Evolutionary conservation across 2,329 filamentous ascomycete genomes (phyloP).

Genomic region (Ophiostoma australiae): DNA sequence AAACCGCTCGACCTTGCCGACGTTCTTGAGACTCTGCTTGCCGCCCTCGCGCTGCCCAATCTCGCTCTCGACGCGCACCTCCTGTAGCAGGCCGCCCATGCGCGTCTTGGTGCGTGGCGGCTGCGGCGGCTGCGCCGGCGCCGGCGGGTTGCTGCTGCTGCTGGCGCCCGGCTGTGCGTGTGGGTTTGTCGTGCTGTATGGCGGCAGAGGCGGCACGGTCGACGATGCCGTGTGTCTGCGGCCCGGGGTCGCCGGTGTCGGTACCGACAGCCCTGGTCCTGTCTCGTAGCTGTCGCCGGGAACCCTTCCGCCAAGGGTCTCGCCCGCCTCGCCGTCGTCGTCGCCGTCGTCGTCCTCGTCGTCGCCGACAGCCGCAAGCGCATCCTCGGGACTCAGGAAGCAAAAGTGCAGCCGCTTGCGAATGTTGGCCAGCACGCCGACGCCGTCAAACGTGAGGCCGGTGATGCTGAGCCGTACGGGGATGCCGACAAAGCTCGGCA

Average conservation of each 20-base stretch:
- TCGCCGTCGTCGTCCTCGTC: conserved; percentile 37
- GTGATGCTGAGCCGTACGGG: conserved; percentile 93
- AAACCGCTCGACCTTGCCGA: conserved; percentile 97
- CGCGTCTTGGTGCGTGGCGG: conserved; percentile 32
- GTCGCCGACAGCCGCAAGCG: conserved; percentile 61
- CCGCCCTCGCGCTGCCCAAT: conserved; percentile 88
- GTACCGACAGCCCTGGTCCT: background rate
- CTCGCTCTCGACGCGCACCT: conserved; percentile 95
- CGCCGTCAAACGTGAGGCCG: conserved; percentile 88
- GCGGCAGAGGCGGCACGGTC: conserved; percentile 25
- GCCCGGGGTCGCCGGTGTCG: background rate
- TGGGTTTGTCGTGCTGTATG: conserved; percentile 17
- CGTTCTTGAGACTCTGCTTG: conserved; percentile 95
- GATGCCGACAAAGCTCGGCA: conserved; percentile 96
- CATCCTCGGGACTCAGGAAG: conserved; percentile 89
- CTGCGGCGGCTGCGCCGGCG: background rate
- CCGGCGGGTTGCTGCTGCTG: conserved; percentile 15
- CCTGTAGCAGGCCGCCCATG: conserved; percentile 74
- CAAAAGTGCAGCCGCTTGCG: conserved; percentile 86
- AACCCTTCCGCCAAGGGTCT: background rate
- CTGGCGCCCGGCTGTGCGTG: background rate
- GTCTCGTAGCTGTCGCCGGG: background rate
- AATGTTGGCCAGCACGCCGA: conserved; percentile 88
- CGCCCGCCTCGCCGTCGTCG: background rate
- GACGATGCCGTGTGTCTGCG: background rate